Evolutionary conservation across 2,329 filamentous ascomycete genomes (phyloP).

Genomic region (Penicillium oxalicum): DNA sequence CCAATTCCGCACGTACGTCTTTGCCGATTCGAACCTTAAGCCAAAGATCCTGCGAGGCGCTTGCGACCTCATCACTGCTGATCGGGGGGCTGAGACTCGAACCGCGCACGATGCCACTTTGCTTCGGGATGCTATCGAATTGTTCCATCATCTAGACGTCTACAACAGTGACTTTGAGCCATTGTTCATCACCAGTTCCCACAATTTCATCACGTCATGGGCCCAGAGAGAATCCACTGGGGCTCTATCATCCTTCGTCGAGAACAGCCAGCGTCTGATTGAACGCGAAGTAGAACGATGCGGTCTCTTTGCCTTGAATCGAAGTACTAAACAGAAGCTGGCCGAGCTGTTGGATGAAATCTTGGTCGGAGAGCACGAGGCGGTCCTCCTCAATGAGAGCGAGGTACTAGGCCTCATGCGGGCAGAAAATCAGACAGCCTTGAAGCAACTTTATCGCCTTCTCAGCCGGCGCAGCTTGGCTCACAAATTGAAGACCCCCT

Average conservation of each 20-base stretch:
- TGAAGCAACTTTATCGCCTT: conserved; percentile 72
- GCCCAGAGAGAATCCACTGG: conserved; percentile 59
- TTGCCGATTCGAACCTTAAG: conserved; percentile 49
- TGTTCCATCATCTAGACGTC: conserved; percentile 78
- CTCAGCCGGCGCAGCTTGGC: conserved; percentile 67
- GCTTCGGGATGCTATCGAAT: conserved; percentile 69
- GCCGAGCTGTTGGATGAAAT: conserved; percentile 66
- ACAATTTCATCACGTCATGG: conserved; percentile 63
- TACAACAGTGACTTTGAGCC: conserved; percentile 79
- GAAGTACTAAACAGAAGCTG: conserved; percentile 71
- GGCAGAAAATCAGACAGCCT: conserved; percentile 60
- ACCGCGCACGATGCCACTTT: conserved; percentile 55
- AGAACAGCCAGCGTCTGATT: conserved; percentile 62
- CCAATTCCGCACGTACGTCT: conserved; percentile 63
- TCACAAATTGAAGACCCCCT: conserved; percentile 63
- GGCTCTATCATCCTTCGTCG: conserved; percentile 69
- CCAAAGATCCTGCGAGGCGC: conserved; percentile 59
- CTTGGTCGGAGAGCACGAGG: conserved; percentile 63
- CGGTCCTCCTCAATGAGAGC: conserved; percentile 58
- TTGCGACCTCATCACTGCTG: conserved; percentile 67
- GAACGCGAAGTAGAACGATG: conserved; percentile 68
- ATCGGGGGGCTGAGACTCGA: conserved; percentile 53
- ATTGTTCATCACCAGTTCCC: conserved; percentile 61
- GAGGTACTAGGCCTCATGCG: conserved; percentile 69
- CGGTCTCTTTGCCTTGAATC: conserved; percentile 74